phyloP scores from a whole-genome alignment of 345 rosid species.

The Pistacia integerrima region DNA sequence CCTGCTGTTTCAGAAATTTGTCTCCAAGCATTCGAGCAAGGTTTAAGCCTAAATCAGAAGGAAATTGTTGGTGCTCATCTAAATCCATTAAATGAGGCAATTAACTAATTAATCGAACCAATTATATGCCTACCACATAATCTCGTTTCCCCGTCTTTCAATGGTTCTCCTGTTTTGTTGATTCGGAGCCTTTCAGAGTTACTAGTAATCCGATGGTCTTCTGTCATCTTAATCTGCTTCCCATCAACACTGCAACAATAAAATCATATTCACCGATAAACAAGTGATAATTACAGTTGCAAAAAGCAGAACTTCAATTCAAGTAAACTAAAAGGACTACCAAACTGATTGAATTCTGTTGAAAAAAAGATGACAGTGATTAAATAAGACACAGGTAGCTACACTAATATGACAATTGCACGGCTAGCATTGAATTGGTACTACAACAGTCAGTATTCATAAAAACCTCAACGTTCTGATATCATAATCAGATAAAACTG shows the following conservation, averaged over 20 bases:
- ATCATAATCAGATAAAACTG: neutral
- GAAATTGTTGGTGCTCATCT: neutral
- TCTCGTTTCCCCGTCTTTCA: slow-evolving; percentile 81
- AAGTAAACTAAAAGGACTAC: slow-evolving; percentile 4
- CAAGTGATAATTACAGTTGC: slow-evolving; percentile 12
- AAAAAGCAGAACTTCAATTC: neutral
- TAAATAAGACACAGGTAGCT: neutral
- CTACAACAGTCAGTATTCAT: neutral
- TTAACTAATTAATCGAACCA: slow-evolving; percentile 4
- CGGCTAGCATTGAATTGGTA: neutral
- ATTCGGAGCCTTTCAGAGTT: slow-evolving; percentile 72
- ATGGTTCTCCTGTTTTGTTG: slow-evolving; percentile 59
- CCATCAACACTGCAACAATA: slow-evolving; percentile 64
- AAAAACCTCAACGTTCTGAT: neutral
- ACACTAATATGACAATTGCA: neutral
- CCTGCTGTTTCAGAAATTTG: slow-evolving; percentile 91
- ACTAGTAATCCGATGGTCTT: slow-evolving; percentile 84
- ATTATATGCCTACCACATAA: slow-evolving; percentile 57
- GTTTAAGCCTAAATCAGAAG: slow-evolving; percentile 64
- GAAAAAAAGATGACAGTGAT: neutral
- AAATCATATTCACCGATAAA: slow-evolving; percentile 28
- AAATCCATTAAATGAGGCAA: neutral
- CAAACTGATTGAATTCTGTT: neutral
- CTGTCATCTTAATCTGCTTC: slow-evolving; percentile 77
- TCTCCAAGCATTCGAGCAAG: slow-evolving; percentile 98